A percentile compares a stretch with the other conserved stretches of the same genome.
These are phyloP conservation scores for Russula compacta DNA, from an alignment of 768 basidiomycete species.

Conservation along the genomic window DNA sequence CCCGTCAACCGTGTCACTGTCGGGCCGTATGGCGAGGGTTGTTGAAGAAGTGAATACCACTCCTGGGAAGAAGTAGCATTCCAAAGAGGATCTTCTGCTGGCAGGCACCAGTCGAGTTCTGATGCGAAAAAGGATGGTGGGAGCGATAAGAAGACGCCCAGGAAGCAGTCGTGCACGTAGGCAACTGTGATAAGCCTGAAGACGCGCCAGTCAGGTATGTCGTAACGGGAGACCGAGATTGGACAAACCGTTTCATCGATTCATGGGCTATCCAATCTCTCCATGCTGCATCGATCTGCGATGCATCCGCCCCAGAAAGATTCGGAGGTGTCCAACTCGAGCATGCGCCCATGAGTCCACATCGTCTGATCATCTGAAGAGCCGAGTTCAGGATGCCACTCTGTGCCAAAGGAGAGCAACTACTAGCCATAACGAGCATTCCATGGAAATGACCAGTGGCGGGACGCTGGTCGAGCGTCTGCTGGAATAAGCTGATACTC, in stretches of 20 bases:
- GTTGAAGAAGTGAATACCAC: constrained; percentile 37
- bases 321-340: constrained; percentile 32
- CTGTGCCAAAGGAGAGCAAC: not conserved
- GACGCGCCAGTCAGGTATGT: not conserved
- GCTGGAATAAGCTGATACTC: constrained; percentile 42
- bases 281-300: constrained; percentile 36
- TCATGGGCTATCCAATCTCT: constrained; percentile 43
- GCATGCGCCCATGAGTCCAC: constrained; percentile 33
- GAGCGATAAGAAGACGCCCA: constrained; percentile 40
- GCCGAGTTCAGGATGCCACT: not conserved
- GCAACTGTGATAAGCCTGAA: constrained; percentile 27
- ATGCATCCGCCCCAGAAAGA: constrained; percentile 25
- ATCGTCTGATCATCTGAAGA: constrained; percentile 26
- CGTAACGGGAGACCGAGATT: not conserved
- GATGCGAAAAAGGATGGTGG: constrained; percentile 36
- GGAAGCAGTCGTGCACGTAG: constrained; percentile 43
- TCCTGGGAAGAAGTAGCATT: constrained; percentile 34
- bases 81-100: constrained; percentile 45
- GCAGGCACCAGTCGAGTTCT: constrained; percentile 40
- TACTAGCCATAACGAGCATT: constrained; percentile 43
- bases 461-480: constrained; percentile 35
- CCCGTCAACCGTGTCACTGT: constrained; percentile 10
- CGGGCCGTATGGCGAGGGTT: constrained; percentile 26
- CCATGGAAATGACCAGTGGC: constrained; percentile 41
- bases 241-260: constrained; percentile 40